phyloP scores from a whole-genome alignment of 2,329 filamentous ascomycete species.

The Lachnellula cervina region DNA sequence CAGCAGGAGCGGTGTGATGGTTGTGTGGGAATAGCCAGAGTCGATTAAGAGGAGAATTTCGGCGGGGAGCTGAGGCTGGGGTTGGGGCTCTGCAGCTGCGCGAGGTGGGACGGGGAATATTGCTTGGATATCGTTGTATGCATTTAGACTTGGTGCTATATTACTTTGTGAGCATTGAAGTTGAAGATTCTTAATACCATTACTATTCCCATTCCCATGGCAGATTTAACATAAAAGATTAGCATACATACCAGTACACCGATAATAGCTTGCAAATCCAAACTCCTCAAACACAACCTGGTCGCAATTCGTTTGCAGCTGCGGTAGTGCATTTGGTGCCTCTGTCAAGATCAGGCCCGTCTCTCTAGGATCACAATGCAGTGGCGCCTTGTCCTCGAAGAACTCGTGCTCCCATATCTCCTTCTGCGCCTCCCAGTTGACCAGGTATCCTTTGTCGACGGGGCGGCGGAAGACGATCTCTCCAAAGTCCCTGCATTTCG shows the following conservation, averaged over 20 bases:
- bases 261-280: constrained; percentile 81
- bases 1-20: constrained; percentile 77
- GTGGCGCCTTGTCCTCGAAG: constrained; percentile 62
- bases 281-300: constrained; percentile 98
- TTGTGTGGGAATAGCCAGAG: constrained; percentile 89
- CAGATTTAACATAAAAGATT: too few relatives aligned
- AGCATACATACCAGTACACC: constrained; percentile 56
- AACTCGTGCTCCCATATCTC: constrained; percentile 94
- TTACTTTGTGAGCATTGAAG: constrained; percentile 6
- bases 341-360: constrained; percentile 85
- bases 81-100: constrained; percentile 31
- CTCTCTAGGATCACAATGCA: constrained; percentile 69
- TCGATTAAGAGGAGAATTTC: constrained; percentile 88
- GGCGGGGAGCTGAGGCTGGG: constrained; percentile 48
- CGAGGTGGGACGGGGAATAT: constrained; percentile 59
- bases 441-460: constrained; percentile 89
- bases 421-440: constrained; percentile 94
- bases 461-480: constrained; percentile 83
- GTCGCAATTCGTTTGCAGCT: constrained; percentile 83
- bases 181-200: background rate
- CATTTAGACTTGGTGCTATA: constrained; percentile 67
- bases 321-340: constrained; percentile 74
- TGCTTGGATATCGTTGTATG: constrained; percentile 71
- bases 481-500: constrained; percentile 79
- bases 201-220: too few relatives aligned